Evolutionary conservation across 495 filamentous ascomycete genomes (phyloP), one percentile per base, ranked within the genome.

Genomic region (Evansstolkia leycettana): DNA sequence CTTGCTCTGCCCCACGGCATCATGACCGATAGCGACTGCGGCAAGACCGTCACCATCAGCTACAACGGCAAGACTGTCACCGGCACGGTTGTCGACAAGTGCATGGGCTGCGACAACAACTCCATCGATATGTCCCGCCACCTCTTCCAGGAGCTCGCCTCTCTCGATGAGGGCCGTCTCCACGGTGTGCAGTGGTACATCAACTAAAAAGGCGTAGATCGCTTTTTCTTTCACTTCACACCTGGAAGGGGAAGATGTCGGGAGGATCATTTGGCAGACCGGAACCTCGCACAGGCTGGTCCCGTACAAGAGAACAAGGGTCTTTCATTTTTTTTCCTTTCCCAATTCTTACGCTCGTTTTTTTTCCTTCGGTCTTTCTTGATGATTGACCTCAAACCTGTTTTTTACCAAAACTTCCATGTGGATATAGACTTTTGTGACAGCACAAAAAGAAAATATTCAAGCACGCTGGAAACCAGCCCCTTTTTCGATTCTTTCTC

Each of bases 61-160:
- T 58, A 63, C 43, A 51, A 56, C 19, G 78, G 76, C 55, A 73
- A 71, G 53, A 69, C 69, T 12, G 47, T 50, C 33, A 64, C 42
- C 3, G 80, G 72, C 25, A 65, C 36, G 9, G 72, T 84, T 31
- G 73, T 72, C 27, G 83, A 89, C 69, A 81, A 82, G 61, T 89
- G 83, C 65, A 70, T 70, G 52, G 78, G 80, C 48, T 87, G 83
- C 48, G 38, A 55, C 37, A 41, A 51, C 35, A 31, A 28, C 41
- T 60, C 57, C 32, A 52, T 72, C 29, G 69, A 72, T 45, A 50
- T 69, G 42, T 69, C 66, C 7, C 52, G 54, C 16, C 44, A 52
- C 37, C 47, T 67, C 32, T 72, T 68, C 50, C 36, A 43, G 6
- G 34, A 53, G 25, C 29, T 72, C 13, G 55, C 55, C 16, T 33